Evolutionary conservation across 495 filamentous ascomycete genomes (phyloP), one percentile per base, ranked within the genome.

Genomic region (Daldinia bambusicola): DNA sequence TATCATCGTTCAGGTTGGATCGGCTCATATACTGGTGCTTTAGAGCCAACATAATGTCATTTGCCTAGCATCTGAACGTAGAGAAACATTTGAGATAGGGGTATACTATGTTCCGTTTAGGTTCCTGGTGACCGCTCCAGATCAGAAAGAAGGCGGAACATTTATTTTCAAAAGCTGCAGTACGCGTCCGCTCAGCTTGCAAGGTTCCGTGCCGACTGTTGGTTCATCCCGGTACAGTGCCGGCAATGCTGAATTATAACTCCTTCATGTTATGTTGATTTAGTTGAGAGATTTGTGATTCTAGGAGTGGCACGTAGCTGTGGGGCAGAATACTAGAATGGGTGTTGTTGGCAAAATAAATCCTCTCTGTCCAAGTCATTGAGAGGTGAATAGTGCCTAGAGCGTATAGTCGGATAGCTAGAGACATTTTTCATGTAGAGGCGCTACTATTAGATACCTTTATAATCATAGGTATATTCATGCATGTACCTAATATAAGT

Each of bases 81-180:
- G n/a, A n/a, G n/a, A n/a, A n/a, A n/a, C n/a, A n/a, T n/a, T n/a
- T n/a, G n/a, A n/a, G n/a, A n/a, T n/a, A n/a, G n/a, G n/a, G n/a
- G n/a, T n/a, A n/a, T n/a, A n/a, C n/a, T n/a, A n/a, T n/a, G n/a
- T n/a, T n/a, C n/a, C n/a, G n/a, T n/a, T 18, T 6, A 13, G n/a
- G 18, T 16, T 16, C 3, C 16, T 10, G 0, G 1, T 14, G 0
- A 22, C 8, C 7, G n/a, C 18, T 16, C 58, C 58, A 61, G 2
- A 61, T 51, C 12, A 37, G 8, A 26, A 61, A 61, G 43, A 61
- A 61, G 16, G 43, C n/a, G 3, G 58, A 50, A 3, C n/a, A 22
- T 9, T 61, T 2, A 31, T 61, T 48, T 12, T 61, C 16, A n/a
- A 61, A 50, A n/a, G 58, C 41, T 43, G 37, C 41, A 14, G 38